A percentile compares a stretch with the other conserved stretches of the same genome.
These are phyloP conservation scores for Ophiostoma piceae DNA, from an alignment of 2,329 filamentous ascomycete species.

Conservation along the genomic window DNA sequence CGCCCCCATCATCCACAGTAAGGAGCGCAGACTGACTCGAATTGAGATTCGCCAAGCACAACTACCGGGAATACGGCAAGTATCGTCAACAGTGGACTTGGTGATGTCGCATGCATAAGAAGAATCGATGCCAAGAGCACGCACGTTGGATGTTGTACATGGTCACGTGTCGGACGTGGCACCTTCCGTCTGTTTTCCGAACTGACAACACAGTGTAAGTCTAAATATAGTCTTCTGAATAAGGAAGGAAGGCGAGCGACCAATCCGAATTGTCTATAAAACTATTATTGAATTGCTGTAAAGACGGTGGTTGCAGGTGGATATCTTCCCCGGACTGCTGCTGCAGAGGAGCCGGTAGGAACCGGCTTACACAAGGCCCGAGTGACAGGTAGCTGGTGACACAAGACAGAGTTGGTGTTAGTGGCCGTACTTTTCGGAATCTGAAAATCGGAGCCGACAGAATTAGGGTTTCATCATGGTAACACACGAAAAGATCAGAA, in stretches of 20 bases:
- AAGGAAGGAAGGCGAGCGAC: not conserved
- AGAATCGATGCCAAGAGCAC: not conserved
- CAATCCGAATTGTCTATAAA: not conserved
- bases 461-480: not conserved
- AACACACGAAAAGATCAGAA: not conserved
- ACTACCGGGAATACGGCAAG: not conserved
- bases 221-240: not conserved
- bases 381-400: not conserved
- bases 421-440: not conserved
- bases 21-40: not conserved
- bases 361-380: not conserved
- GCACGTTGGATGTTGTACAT: not conserved
- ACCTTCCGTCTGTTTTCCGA: not conserved
- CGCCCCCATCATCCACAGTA: not conserved
- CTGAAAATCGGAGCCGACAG: not conserved
- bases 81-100: not conserved
- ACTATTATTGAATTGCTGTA: not conserved
- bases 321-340: not conserved
- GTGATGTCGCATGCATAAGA: not conserved
- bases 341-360: not conserved
- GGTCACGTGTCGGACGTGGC: not conserved
- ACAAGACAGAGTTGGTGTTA: not conserved
- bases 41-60: constrained; percentile 1
- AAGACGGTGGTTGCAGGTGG: not conserved
- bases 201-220: not conserved